phyloP scores from a whole-genome alignment of 768 basidiomycete genomes.

The Crucibulum laeve region DNA sequence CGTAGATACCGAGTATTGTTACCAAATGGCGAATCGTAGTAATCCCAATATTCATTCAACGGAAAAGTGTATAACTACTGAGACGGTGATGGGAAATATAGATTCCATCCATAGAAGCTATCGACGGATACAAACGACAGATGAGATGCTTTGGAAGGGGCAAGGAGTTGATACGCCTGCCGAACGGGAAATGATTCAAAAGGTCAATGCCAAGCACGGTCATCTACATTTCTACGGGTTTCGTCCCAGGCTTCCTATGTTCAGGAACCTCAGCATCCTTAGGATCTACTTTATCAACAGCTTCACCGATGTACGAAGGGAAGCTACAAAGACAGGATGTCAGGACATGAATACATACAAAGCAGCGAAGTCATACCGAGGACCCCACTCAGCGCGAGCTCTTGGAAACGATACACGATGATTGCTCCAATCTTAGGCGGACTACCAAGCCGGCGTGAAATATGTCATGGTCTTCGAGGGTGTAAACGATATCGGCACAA shows the following conservation, averaged over 20 bases:
- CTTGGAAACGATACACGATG: slow-evolving; percentile 57
- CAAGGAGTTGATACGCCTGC: neutral
- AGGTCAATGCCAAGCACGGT: too few relatives aligned
- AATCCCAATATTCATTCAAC: too few relatives aligned
- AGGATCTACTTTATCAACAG: slow-evolving; percentile 45
- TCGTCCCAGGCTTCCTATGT: slow-evolving; percentile 3
- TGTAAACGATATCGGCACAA: too few relatives aligned
- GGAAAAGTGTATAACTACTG: too few relatives aligned
- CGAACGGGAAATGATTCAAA: too few relatives aligned
- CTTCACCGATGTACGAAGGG: slow-evolving; percentile 49
- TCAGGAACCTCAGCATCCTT: slow-evolving; percentile 54
- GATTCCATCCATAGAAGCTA: too few relatives aligned
- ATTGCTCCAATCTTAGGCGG: slow-evolving; percentile 55
- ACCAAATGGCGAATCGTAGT: too few relatives aligned
- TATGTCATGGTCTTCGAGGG: too few relatives aligned
- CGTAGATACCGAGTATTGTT: too few relatives aligned
- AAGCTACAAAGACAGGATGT: slow-evolving; percentile 30
- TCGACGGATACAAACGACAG: too few relatives aligned
- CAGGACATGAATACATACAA: neutral
- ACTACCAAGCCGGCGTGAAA: slow-evolving; percentile 43
- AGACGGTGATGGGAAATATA: too few relatives aligned
- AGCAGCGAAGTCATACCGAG: slow-evolving; percentile 31
- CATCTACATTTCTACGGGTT: neutral
- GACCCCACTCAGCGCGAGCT: slow-evolving; percentile 53
- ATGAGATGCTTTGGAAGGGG: too few relatives aligned